Evolutionary conservation across 345 rosid genomes (phyloP).

Genomic region (Rhizophora mangle): DNA sequence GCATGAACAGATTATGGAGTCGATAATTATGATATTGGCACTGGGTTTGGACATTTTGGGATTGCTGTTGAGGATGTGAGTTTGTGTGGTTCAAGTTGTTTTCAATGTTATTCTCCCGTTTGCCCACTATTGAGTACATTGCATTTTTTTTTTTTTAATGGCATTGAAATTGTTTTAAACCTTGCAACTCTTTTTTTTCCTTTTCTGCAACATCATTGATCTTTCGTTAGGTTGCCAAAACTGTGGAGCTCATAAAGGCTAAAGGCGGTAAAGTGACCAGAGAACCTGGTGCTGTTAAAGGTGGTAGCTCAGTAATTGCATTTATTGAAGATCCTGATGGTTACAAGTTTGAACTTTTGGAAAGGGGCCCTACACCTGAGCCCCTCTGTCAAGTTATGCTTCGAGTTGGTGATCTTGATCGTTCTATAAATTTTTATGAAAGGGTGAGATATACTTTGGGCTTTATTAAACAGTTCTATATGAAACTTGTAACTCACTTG

Average conservation of each 20-base stretch:
- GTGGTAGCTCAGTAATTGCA: constrained; percentile 82
- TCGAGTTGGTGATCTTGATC: constrained; percentile 95
- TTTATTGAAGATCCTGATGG: constrained; percentile 98
- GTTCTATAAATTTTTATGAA: constrained; percentile 84
- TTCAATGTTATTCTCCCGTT: too few species aligned
- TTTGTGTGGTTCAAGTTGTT: constrained; percentile 4
- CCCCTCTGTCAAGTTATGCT: constrained; percentile 99
- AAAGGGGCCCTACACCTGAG: constrained; percentile 96
- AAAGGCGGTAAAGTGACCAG: constrained; percentile 89
- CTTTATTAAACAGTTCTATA: constrained; percentile 6
- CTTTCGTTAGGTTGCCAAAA: constrained; percentile 64
- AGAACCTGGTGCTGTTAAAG: constrained; percentile 94
- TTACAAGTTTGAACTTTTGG: constrained; percentile 92
- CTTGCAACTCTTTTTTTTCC: not conserved
- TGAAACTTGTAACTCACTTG: not conserved
- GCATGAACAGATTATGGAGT: constrained; percentile 78
- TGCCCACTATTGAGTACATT: not conserved
- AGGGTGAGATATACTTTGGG: constrained; percentile 46
- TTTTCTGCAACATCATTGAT: too few species aligned
- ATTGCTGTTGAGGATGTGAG: constrained; percentile 95
- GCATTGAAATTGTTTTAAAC: not conserved
- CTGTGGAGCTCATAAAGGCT: constrained; percentile 77
- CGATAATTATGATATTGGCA: constrained; percentile 81
- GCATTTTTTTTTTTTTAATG: not conserved
- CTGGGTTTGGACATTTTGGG: constrained; percentile 96